A percentile compares a stretch with the other conserved stretches of the same genome.
phyloP scores from a whole-genome alignment of 495 filamentous ascomycete genomes.

The Neurospora sp. region DNA sequence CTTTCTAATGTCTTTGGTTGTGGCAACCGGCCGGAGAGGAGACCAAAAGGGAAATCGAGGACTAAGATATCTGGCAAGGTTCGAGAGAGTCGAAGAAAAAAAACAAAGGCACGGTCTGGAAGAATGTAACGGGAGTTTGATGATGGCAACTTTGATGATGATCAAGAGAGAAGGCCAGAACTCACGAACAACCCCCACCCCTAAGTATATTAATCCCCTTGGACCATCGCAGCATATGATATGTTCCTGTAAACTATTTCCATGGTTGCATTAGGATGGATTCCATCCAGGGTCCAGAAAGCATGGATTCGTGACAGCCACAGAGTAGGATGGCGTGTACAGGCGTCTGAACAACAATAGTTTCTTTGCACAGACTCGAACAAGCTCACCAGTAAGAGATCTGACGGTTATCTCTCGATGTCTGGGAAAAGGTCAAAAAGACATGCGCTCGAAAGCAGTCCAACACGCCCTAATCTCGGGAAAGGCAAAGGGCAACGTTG shows the following conservation, averaged over 20 bases:
- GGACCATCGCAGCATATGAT: conserved; percentile 7
- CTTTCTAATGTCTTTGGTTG: neutral
- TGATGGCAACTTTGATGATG: conserved; percentile 4
- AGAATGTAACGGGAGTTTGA: conserved; percentile 4
- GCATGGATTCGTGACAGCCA: conserved; percentile 2
- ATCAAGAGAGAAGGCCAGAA: conserved; percentile 7
- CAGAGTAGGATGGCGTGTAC: conserved; percentile 9
- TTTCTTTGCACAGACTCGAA: neutral
- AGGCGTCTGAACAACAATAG: neutral
- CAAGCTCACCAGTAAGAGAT: conserved; percentile 24
- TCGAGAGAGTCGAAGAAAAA: neutral
- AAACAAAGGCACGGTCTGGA: neutral
- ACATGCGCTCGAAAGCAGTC: neutral
- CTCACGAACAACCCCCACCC: conserved; percentile 17
- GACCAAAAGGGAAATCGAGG: neutral
- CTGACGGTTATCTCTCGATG: conserved; percentile 24
- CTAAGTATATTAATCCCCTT: conserved; percentile 13
- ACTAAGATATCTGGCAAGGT: neutral
- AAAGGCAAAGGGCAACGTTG: neutral
- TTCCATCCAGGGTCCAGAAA: conserved; percentile 9
- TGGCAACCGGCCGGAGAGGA: neutral
- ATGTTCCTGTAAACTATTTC: neutral
- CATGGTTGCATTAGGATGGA: conserved; percentile 3
- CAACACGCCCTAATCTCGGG: neutral
- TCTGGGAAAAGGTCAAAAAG: conserved; percentile 9